Evolutionary conservation across 2,329 filamentous ascomycete species (phyloP), one percentile per base, ranked within the genome.

Genomic region (Cercospora citrullina): DNA sequence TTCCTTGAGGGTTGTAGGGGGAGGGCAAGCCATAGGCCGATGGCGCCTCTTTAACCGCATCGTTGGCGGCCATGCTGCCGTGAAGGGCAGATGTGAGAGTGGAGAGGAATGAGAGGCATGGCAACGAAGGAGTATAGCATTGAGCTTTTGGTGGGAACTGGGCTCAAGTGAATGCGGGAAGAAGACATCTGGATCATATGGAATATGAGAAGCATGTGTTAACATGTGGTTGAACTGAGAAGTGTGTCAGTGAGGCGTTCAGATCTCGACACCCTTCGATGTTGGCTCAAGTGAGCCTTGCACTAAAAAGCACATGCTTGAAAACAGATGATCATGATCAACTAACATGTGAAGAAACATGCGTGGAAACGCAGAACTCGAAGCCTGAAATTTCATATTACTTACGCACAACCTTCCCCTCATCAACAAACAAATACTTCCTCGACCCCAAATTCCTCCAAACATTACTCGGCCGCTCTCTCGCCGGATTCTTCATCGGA

Each of bases 381-480:
- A n/a, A 2, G 23, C 3, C 10, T 16, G 28, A 31, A 3, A 2
- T 1, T 18, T 5, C 45, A 23, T 42, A 5, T 36, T 55, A 67
- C 45, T 58, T 64, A 36, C 62, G 45, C 10, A 62, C 57, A 48
- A 68, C 63, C 9, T 26, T 36, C 48, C 62, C 62, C 21, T 68
- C 62, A 36, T 16, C 53, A 30, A 65, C 45, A 33, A 68, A 68
- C 14, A 65, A 53, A 42, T 68, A 68, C 36, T 59, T 58, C 57
- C 30, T 60, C 48, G 62, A 65, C 9, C 66, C 66, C 12, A 68
- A 36, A 16, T 55, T 59, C 31, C 55, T 60, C 66, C 66, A 68
- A 8, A 12, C 61, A 16, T 48, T 33, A 36, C 42, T 60, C 28
- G 66, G 62, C 2, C 42, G 16, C 12, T 33, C 12, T 4, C 59